Percentiles rank a stretch among this genome's conserved stretches.
Evolutionary conservation across 192 early-diverging fungal genomes (phyloP).

Genomic region (Coemansia sp.): DNA sequence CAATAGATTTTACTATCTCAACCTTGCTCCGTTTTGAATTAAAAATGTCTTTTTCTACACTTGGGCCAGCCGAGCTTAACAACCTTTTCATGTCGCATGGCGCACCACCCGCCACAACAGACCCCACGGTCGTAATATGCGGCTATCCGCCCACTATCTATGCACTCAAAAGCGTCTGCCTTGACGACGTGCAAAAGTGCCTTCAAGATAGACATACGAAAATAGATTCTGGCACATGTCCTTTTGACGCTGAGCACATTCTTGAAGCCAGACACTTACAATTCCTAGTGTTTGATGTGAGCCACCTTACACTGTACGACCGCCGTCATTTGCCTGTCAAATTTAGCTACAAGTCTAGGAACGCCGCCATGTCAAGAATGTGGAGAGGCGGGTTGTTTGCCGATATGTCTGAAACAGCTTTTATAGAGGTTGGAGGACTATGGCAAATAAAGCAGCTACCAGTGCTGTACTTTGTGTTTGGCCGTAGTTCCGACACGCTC

Average conservation of each 20-base stretch:
- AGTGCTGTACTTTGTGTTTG: neutral
- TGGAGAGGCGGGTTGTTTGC: neutral
- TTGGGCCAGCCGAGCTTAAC: too few relatives aligned
- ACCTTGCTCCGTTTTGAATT: too few relatives aligned
- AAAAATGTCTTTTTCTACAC: too few relatives aligned
- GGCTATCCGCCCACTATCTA: neutral
- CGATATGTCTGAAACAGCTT: neutral
- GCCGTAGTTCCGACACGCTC: neutral
- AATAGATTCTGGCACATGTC: neutral
- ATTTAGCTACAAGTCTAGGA: constrained; percentile 1
- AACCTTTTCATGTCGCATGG: too few relatives aligned
- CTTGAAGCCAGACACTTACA: neutral
- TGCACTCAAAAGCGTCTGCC: neutral
- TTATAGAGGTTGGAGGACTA: neutral
- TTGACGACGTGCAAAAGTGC: neutral
- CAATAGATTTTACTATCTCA: too few relatives aligned
- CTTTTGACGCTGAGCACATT: neutral
- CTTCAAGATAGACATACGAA: neutral
- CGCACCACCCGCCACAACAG: neutral
- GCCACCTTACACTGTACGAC: neutral
- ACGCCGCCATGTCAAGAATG: neutral
- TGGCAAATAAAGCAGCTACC: neutral
- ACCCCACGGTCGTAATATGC: neutral
- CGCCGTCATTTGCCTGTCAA: neutral
- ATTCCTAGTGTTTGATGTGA: neutral